Base-by-base conservation (phyloP, 805 yeast genomes). In the Wickerhamiella allomyrinae region DNA sequence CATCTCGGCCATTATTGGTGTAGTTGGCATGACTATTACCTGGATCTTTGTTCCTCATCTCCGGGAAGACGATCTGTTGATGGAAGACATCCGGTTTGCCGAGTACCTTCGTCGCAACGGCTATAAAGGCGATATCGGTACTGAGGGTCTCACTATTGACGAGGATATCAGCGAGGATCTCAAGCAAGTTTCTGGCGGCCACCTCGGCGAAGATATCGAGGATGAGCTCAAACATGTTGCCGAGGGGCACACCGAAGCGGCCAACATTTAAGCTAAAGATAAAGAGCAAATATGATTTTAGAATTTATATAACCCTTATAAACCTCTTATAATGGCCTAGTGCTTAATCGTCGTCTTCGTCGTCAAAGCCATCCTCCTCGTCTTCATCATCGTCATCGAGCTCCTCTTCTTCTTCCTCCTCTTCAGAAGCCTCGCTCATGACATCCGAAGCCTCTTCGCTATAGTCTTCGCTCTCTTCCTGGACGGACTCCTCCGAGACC, bases 1-100 rank as follows among this genome's bases (percentile, higher is more conserved):
- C 49, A 77, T 81, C 52, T 81, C 87, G 20, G 91, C 91, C 11
- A 63, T 72, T 40, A 69, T 81, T 52, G 89, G 91, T 41, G 59
- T 74, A 7, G 65, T 65, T 6, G 91, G 91, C 56, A 71, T 80
- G 29, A 39, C 69, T 7, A 64, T 74, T 25, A 75, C 84, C 0
- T 71, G 59, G 53, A 49, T 78, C 55, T 76, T 74, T 44, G 68
- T 81, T 48, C 89, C 91, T 6, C 82, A 79, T 51, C 67, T 76
- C 49, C 68, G 57, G 22, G 85, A 79, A 10, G 81, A 74, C n/a
- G 91, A 81, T 55, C 68, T 78, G 45, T 63, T 73, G 62, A 66
- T 63, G 51, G 79, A 78, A 53, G 87, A 80, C 55, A 65, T 70
- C 46, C 67, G 64, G 48, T 80, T 79, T 58, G 75, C 74, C 51